These are phyloP conservation scores for Apiosordaria backusii DNA, from an alignment of 495 filamentous ascomycete species.

Conservation along the genomic window DNA sequence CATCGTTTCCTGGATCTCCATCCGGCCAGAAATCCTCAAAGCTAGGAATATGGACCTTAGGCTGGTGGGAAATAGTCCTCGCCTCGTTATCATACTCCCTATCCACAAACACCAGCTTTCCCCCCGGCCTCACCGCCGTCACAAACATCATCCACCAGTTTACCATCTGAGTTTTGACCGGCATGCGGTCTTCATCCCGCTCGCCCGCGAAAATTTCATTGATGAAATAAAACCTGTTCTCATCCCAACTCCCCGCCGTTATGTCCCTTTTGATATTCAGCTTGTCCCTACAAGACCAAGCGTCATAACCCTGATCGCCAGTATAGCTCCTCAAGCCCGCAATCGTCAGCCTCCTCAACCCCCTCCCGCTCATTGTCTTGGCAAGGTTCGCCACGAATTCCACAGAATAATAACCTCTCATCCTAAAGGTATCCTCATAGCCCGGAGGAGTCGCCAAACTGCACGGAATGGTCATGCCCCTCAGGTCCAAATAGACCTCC, in stretches of 20 bases:
- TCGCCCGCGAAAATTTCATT: too few species aligned
- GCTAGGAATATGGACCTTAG: too few species aligned
- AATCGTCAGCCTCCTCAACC: conserved; percentile 19
- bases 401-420: not conserved
- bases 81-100: not conserved
- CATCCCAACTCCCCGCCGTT: not conserved
- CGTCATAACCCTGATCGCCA: not conserved
- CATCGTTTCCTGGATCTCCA: too few species aligned
- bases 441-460: not conserved
- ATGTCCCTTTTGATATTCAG: conserved; percentile 3
- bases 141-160: conserved; percentile 20
- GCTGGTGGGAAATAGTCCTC: too few species aligned
- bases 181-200: not conserved
- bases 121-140: conserved; percentile 21
- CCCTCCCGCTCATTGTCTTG: not conserved
- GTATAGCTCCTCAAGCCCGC: conserved; percentile 17
- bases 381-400: conserved; percentile 3
- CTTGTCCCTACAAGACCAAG: not conserved
- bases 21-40: too few species aligned
- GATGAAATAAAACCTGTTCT: not conserved
- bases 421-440: not conserved
- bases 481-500: not conserved
- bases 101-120: conserved; percentile 22
- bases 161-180: not conserved
- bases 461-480: not conserved